Conservation (phyloP, 108 stramenopile genomes). For the Aurantiochytrium sp. region DNA sequence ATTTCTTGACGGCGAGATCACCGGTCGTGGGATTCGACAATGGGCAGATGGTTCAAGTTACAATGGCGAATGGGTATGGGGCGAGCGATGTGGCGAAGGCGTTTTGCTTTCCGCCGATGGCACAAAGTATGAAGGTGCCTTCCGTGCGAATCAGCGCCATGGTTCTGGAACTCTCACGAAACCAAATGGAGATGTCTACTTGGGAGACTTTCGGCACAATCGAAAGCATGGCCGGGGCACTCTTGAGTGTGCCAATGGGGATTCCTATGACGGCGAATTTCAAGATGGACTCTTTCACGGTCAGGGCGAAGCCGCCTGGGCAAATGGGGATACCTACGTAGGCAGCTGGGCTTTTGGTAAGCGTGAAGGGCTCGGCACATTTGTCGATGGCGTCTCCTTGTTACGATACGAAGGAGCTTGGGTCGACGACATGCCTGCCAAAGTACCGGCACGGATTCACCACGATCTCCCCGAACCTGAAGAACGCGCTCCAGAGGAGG, state of each 20-base stretch:
- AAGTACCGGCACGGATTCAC: background rate
- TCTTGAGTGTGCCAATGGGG: background rate
- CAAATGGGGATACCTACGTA: background rate
- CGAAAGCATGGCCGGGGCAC: background rate
- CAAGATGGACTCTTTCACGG: background rate
- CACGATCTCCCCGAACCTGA: background rate
- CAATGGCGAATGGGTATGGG: background rate
- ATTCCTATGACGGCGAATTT: constrained; percentile 21
- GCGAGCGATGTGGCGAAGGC: background rate
- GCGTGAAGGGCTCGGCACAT: background rate
- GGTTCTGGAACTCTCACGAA: background rate
- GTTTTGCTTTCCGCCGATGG: background rate
- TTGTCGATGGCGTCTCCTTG: background rate
- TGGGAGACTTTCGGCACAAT: background rate
- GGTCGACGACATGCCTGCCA: background rate
- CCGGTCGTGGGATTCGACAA: background rate
- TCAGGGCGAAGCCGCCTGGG: background rate
- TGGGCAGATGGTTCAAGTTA: background rate
- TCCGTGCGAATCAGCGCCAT: background rate
- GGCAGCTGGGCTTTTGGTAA: background rate
- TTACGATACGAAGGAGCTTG: background rate
- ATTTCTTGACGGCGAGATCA: background rate
- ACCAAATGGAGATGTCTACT: background rate
- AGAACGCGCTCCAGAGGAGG: background rate
- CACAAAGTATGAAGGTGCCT: background rate